A percentile compares a stretch with the other conserved stretches of the same genome.
Evolutionary conservation across 2,329 filamentous ascomycete genomes (phyloP).

Genomic region (Ophiognomonia clavigignenti-juglandacearum): DNA sequence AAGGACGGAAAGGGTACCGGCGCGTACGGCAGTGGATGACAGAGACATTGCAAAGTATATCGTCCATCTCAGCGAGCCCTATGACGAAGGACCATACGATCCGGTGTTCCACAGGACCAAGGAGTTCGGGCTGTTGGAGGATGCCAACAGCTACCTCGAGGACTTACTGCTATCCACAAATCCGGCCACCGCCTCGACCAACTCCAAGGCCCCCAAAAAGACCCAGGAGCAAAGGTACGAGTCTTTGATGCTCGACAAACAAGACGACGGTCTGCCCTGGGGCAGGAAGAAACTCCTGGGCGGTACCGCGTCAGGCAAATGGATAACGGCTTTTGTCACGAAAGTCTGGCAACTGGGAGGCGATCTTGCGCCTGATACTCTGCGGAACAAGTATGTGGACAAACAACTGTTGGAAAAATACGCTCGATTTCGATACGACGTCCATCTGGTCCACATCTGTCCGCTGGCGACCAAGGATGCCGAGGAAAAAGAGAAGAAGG

Average conservation of each 20-base stretch:
- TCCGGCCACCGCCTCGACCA: too few species aligned
- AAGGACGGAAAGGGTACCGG: too few species aligned
- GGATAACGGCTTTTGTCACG: conserved; percentile 1
- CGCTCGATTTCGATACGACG: conserved; percentile 3
- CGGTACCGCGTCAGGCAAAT: conserved; percentile 2
- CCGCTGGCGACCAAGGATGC: not conserved
- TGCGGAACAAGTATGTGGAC: conserved; percentile 5
- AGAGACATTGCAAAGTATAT: too few species aligned
- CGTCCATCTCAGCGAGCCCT: too few species aligned
- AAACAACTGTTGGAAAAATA: conserved; percentile 8
- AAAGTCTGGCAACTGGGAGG: conserved; percentile 1
- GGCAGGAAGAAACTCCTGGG: conserved; percentile 4
- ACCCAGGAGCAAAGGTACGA: not conserved
- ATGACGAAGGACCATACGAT: too few species aligned
- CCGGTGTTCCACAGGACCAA: too few species aligned
- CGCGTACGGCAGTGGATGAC: too few species aligned
- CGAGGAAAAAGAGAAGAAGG: not conserved
- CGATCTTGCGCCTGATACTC: not conserved
- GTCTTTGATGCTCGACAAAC: not conserved
- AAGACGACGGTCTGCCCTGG: conserved; percentile 1
- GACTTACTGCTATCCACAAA: too few species aligned
- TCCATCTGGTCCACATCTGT: not conserved
- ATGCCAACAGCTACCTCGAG: too few species aligned
- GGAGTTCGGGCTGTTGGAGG: too few species aligned
- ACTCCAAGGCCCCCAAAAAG: too few species aligned